Evolutionary conservation across 2,329 filamentous ascomycete genomes (phyloP).

Genomic region (Hymenoscyphus albidus): DNA sequence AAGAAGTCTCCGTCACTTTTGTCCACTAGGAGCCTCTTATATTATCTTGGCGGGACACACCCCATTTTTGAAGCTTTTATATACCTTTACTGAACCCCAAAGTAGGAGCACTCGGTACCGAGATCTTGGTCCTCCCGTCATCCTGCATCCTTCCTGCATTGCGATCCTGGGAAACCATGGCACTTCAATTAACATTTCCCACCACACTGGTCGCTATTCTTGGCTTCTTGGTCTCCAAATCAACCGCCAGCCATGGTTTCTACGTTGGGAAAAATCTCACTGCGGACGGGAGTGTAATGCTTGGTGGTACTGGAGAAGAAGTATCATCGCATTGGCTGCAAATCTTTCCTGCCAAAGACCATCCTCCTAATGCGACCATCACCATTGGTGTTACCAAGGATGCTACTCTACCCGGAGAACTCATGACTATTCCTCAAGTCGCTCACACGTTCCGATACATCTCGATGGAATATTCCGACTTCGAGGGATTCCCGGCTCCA

Average conservation of each 20-base stretch:
- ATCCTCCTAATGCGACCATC: slow-evolving; percentile 1
- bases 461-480: slow-evolving; percentile 1
- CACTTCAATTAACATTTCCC: background rate
- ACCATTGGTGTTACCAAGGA: slow-evolving; percentile 3
- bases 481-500: background rate
- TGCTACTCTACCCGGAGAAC: background rate
- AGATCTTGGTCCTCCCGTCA: background rate
- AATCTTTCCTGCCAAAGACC: slow-evolving; percentile 1
- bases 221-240: background rate
- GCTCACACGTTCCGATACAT: background rate
- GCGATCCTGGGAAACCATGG: background rate
- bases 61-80: background rate
- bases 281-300: background rate
- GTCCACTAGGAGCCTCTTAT: background rate
- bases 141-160: background rate
- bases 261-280: slow-evolving; percentile 5
- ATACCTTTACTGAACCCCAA: background rate
- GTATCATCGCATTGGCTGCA: slow-evolving; percentile 6
- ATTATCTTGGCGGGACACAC: background rate
- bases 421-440: slow-evolving; percentile 3
- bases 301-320: slow-evolving; percentile 5
- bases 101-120: background rate
- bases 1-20: too few relatives aligned
- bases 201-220: background rate
- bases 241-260: slow-evolving; percentile 1